phyloP scores from a whole-genome alignment of 768 basidiomycete genomes.

The Termitomyces sp. region DNA sequence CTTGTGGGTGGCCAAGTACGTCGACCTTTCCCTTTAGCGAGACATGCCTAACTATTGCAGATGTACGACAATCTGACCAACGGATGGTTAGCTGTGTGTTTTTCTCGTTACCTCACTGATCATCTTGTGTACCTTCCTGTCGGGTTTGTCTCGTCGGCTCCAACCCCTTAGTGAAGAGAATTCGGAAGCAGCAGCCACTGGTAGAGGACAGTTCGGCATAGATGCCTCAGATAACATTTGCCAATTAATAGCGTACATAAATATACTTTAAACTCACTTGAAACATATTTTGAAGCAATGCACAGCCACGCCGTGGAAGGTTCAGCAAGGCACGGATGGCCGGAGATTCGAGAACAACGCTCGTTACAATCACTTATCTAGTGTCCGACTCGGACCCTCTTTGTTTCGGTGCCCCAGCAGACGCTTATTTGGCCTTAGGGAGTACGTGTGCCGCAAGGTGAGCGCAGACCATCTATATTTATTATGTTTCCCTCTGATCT shows the following conservation, averaged over 20 bases:
- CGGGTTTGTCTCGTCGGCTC: slow-evolving; percentile 43
- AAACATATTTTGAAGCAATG: background rate
- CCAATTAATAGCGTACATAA: background rate
- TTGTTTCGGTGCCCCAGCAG: background rate
- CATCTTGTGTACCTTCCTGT: slow-evolving; percentile 28
- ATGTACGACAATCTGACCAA: slow-evolving; percentile 48
- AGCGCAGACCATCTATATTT: background rate
- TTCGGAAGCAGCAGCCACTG: background rate
- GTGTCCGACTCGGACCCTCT: background rate
- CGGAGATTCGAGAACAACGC: background rate
- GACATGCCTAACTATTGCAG: slow-evolving; percentile 23
- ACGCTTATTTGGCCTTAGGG: background rate
- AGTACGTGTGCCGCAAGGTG: background rate
- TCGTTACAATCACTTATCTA: background rate
- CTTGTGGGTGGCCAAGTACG: slow-evolving; percentile 60
- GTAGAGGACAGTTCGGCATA: background rate
- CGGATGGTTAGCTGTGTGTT: slow-evolving; percentile 59
- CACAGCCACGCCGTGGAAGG: slow-evolving; percentile 10
- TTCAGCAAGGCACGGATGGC: background rate
- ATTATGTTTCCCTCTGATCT: background rate
- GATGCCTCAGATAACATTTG: background rate
- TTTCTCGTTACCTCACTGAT: slow-evolving; percentile 41
- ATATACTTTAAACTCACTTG: background rate
- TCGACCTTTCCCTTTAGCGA: background rate
- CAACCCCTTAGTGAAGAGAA: slow-evolving; percentile 25